Conservation (phyloP, 495 filamentous ascomycete species). For the Filosporella fistucella region DNA sequence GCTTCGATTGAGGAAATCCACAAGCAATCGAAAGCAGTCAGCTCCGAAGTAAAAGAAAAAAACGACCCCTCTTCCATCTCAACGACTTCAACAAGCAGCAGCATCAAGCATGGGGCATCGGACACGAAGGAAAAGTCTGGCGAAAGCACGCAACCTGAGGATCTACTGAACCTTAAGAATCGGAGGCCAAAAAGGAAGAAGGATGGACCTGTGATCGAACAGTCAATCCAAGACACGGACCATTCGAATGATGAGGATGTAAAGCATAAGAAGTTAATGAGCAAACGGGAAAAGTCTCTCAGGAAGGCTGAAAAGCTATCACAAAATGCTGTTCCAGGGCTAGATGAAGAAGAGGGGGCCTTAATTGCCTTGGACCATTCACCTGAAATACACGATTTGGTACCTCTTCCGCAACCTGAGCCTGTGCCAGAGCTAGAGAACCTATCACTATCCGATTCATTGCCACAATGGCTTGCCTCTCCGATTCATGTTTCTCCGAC, state of each 20-base stretch:
- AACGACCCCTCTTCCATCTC: too few relatives aligned
- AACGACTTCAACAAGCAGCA: not conserved
- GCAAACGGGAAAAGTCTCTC: slow-evolving; percentile 44
- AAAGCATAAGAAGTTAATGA: slow-evolving; percentile 39
- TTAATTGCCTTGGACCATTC: slow-evolving; percentile 31
- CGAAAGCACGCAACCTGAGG: not conserved
- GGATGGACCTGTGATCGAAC: not conserved
- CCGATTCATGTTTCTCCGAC: slow-evolving; percentile 61
- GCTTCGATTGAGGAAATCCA: too few relatives aligned
- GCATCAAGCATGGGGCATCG: not conserved
- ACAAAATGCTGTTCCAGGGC: slow-evolving; percentile 5
- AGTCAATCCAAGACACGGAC: too few relatives aligned
- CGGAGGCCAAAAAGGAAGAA: not conserved
- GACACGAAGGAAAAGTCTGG: too few relatives aligned
- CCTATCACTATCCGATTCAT: slow-evolving; percentile 44
- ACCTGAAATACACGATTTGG: slow-evolving; percentile 62
- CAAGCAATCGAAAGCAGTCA: not conserved
- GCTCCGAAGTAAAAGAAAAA: too few relatives aligned
- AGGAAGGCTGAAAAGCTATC: slow-evolving; percentile 24
- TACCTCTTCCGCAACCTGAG: slow-evolving; percentile 73
- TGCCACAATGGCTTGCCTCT: slow-evolving; percentile 71
- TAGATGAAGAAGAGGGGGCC: slow-evolving; percentile 17
- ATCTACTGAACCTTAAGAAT: slow-evolving; percentile 4
- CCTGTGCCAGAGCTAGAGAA: slow-evolving; percentile 48
- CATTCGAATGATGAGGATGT: slow-evolving; percentile 22